Conservation (phyloP, 805 yeast species). For the Wickerhamiella nectarea region DNA sequence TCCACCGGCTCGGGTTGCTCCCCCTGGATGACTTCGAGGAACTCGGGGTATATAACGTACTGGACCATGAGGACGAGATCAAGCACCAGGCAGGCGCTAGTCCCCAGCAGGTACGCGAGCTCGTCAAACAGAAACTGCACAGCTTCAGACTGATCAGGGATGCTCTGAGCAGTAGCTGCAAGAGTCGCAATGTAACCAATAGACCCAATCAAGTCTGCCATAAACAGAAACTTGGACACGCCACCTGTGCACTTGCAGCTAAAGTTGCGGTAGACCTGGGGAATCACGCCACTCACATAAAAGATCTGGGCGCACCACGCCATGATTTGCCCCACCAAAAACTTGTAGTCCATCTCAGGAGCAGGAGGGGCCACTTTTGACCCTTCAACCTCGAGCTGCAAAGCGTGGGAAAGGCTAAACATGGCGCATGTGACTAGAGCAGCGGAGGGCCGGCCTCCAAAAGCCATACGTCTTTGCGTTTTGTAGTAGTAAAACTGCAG, state of each 20-base stretch:
- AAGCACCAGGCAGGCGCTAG: conserved; percentile 17
- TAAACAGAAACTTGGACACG: conserved; percentile 21
- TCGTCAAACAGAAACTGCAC: conserved; percentile 21
- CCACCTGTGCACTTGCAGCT: conserved; percentile 31
- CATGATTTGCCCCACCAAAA: conserved; percentile 17
- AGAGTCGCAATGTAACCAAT: conserved; percentile 22
- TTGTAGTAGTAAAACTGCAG: conserved; percentile 21
- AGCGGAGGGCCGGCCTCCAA: conserved; percentile 3
- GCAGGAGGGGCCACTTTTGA: conserved; percentile 2
- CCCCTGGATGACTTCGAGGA: neutral
- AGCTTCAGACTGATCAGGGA: conserved; percentile 11
- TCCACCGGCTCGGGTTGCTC: no score
- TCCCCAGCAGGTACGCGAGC: conserved; percentile 23
- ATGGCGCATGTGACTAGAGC: conserved; percentile 3
- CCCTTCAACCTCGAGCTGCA: neutral
- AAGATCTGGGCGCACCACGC: conserved; percentile 20
- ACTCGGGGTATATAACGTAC: conserved; percentile 18
- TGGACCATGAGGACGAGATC: conserved; percentile 22
- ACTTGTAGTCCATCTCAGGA: conserved; percentile 13
- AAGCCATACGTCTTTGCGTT: neutral
- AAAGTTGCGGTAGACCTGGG: conserved; percentile 31
- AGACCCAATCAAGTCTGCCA: conserved; percentile 22
- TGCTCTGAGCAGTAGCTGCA: conserved; percentile 18
- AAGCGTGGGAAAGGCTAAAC: conserved; percentile 9
- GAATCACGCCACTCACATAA: conserved; percentile 25